These are phyloP conservation scores for Trichoderma simmonsii DNA, from an alignment of 2,329 filamentous ascomycete species.

Conservation along the genomic window DNA sequence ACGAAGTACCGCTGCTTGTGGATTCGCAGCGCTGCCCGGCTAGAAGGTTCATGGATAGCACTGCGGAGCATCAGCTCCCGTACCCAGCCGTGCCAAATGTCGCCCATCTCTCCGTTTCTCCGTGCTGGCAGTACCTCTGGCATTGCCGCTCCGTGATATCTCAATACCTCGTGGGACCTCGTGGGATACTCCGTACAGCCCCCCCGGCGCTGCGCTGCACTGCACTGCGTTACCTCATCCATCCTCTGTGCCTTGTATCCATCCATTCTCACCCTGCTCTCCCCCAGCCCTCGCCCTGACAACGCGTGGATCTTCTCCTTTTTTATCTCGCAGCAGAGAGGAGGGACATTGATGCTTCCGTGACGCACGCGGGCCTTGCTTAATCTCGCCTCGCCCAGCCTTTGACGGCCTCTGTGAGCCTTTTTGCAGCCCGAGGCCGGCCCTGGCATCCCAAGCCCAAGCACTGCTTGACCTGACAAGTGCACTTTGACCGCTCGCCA, in stretches of 20 bases:
- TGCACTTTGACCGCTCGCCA: conserved; percentile 19
- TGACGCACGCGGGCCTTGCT: conserved; percentile 16
- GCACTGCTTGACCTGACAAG: background rate
- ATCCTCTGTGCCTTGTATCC: background rate
- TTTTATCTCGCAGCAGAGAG: conserved; percentile 16
- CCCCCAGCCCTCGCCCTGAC: conserved; percentile 10
- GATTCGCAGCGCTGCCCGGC: background rate
- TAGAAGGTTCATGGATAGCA: background rate
- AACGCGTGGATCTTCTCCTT: conserved; percentile 19
- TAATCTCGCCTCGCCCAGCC: conserved; percentile 14
- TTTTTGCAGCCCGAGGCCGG: conserved; percentile 2
- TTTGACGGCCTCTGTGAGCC: conserved; percentile 2
- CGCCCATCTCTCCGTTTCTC: background rate
- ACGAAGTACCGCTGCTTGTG: background rate
- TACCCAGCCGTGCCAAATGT: background rate
- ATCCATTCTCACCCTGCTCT: conserved; percentile 11
- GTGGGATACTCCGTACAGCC: background rate
- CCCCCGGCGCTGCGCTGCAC: background rate
- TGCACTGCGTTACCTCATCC: conserved; percentile 17
- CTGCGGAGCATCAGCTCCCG: background rate
- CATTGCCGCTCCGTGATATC: background rate
- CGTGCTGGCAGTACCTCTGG: background rate
- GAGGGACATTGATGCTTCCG: conserved; percentile 16
- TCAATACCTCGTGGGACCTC: background rate
- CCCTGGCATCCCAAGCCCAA: background rate